Evolutionary conservation across 306 rosid genomes (phyloP).

Genomic region (Rosa multiflora): DNA sequence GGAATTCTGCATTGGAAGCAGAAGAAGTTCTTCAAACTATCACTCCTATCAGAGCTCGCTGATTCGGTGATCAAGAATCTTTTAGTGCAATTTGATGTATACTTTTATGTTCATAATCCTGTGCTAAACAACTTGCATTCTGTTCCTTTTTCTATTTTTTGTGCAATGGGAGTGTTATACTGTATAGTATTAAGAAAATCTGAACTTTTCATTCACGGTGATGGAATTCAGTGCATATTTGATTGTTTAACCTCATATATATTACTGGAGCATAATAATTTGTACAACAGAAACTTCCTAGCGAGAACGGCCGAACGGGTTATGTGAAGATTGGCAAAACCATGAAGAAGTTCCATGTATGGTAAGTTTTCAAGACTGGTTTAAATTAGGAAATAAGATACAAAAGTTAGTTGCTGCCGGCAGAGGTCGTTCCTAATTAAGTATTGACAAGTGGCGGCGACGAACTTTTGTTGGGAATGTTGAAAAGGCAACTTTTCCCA

Average conservation of each 20-base stretch:
- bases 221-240: not conserved
- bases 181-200: not conserved
- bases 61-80: constrained; percentile 4
- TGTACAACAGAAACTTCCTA: too few relatives aligned
- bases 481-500: too few relatives aligned
- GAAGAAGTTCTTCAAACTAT: constrained; percentile 12
- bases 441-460: too few relatives aligned
- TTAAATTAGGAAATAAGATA: not conserved
- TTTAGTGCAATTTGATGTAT: not conserved
- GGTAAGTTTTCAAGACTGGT: not conserved
- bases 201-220: not conserved
- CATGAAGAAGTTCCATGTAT: not conserved
- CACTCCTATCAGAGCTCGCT: constrained; percentile 26
- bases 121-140: not conserved
- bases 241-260: not conserved
- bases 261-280: not conserved
- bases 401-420: too few relatives aligned
- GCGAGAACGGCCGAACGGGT: too few relatives aligned
- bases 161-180: not conserved
- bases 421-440: too few relatives aligned
- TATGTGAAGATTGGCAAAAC: not conserved
- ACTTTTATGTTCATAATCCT: not conserved
- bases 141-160: not conserved
- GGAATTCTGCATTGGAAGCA: constrained; percentile 10
- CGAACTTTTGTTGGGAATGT: too few relatives aligned